These are phyloP conservation scores for Colletotrichum scovillei DNA, from an alignment of 2,329 filamentous ascomycete genomes.

Conservation along the genomic window DNA sequence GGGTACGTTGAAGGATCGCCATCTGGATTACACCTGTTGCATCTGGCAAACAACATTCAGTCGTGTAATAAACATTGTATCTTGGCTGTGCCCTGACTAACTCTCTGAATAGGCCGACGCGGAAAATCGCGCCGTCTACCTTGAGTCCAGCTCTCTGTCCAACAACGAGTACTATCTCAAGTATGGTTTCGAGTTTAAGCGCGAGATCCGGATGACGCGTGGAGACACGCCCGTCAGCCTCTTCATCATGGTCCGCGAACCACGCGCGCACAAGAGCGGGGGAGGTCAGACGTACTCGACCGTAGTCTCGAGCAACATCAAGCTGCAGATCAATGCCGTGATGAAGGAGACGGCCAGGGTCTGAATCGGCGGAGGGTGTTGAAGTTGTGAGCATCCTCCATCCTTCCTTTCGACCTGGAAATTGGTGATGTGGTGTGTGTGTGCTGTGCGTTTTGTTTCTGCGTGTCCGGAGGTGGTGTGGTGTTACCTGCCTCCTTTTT, in stretches of 20 bases:
- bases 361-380: neutral
- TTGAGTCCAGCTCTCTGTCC: conserved; percentile 78
- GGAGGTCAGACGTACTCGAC: conserved; percentile 39
- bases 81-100: neutral
- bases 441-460: too few relatives aligned
- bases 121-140: conserved; percentile 76
- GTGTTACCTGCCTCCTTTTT: neutral
- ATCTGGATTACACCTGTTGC: neutral
- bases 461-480: neutral
- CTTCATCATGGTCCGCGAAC: conserved; percentile 87
- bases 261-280: conserved; percentile 50
- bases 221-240: conserved; percentile 70
- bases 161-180: conserved; percentile 81
- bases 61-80: neutral
- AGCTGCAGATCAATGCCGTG: conserved; percentile 43
- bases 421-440: conserved; percentile 4
- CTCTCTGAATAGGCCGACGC: conserved; percentile 67
- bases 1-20: conserved; percentile 56
- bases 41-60: neutral
- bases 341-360: conserved; percentile 38
- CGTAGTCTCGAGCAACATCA: conserved; percentile 47
- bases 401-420: neutral
- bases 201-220: conserved; percentile 71
- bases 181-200: conserved; percentile 77
- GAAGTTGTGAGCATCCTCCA: neutral